Evolutionary conservation across 2,329 filamentous ascomycete genomes (phyloP).

Genomic region (Epichloe amarillans): DNA sequence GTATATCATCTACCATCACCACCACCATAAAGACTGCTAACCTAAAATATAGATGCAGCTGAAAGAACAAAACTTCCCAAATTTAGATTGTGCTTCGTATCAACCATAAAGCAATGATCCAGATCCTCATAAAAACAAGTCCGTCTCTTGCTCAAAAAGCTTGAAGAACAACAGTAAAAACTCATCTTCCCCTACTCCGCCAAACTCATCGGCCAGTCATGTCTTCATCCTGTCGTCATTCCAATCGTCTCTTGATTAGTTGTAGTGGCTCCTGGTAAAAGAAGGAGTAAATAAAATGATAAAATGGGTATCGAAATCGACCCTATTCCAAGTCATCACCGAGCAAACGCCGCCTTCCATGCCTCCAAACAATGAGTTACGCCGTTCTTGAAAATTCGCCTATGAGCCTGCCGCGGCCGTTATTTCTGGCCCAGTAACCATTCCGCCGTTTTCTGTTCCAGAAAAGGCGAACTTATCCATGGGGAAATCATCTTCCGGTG

Average conservation of each 20-base stretch:
- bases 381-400: not conserved
- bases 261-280: not conserved
- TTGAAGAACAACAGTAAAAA: not conserved
- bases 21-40: not conserved
- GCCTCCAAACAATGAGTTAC: not conserved
- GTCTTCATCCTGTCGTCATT: conserved; percentile 18
- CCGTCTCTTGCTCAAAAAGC: conserved; percentile 2
- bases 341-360: conserved; percentile 7
- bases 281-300: conserved; percentile 1
- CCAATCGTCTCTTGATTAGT: conserved; percentile 16
- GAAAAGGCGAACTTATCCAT: conserved; percentile 44
- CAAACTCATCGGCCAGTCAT: conserved; percentile 11
- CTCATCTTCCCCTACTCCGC: not conserved
- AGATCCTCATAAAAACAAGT: conserved; percentile 1
- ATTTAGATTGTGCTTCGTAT: not conserved
- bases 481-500: conserved; percentile 50
- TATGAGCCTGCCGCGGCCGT: conserved; percentile 7
- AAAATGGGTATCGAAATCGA: conserved; percentile 6
- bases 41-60: not conserved
- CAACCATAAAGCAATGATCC: not conserved
- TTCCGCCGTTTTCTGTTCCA: conserved; percentile 20
- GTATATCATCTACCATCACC: not conserved
- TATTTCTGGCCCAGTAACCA: conserved; percentile 20
- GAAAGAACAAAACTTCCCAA: not conserved
- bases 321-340: conserved; percentile 4